Evolutionary conservation across 1,139 yeast genomes (phyloP).

Genomic region (Hansenula lynferdii): DNA sequence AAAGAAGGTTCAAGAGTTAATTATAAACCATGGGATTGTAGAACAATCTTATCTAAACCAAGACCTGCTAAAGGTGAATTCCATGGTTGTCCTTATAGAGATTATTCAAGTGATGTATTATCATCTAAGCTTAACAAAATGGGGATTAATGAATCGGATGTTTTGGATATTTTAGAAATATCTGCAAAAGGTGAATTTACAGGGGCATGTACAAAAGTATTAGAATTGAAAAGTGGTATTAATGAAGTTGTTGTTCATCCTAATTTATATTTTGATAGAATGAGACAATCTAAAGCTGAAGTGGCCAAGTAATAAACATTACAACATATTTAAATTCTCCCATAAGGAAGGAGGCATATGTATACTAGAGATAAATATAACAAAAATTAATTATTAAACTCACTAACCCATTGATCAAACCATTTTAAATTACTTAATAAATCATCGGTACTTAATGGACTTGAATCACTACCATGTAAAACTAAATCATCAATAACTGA

Average conservation of each 20-base stretch:
- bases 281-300: constrained; percentile 24
- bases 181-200: constrained; percentile 67
- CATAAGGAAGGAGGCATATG: not conserved
- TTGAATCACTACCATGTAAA: constrained; percentile 24
- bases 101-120: constrained; percentile 59
- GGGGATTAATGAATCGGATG: constrained; percentile 66
- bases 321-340: not conserved
- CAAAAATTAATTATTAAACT: constrained; percentile 3
- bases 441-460: constrained; percentile 22
- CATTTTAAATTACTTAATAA: constrained; percentile 45
- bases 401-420: constrained; percentile 41
- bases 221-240: constrained; percentile 54
- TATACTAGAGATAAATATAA: not conserved
- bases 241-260: constrained; percentile 74
- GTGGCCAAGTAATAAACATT: no score
- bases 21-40: constrained; percentile 84
- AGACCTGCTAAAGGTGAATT: constrained; percentile 66
- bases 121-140: constrained; percentile 49
- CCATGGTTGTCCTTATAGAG: constrained; percentile 95
- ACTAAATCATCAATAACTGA: no score
- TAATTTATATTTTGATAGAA: constrained; percentile 79
- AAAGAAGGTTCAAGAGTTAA: constrained; percentile 85
- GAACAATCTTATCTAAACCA: constrained; percentile 67
- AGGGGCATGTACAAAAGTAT: constrained; percentile 85
- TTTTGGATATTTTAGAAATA: constrained; percentile 60